A percentile compares a stretch with the other conserved stretches of the same genome.
Evolutionary conservation across 176 grass and related monocot species (phyloP).

Genomic region (Carex kokanica): DNA sequence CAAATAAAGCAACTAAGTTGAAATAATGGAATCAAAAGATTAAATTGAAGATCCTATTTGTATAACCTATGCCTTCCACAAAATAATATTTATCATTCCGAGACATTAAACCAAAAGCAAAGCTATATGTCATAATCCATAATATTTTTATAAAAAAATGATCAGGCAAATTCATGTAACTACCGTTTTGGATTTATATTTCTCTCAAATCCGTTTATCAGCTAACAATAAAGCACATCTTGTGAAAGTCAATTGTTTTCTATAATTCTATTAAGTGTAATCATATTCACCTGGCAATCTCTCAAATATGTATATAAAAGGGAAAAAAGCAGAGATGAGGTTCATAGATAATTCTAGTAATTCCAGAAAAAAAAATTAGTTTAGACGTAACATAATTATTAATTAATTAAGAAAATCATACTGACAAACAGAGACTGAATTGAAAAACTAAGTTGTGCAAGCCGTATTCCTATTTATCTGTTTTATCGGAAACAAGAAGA

Average conservation of each 20-base stretch:
- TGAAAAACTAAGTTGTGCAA: neutral
- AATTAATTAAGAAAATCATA: neutral
- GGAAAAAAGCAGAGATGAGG: neutral
- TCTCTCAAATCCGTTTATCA: neutral
- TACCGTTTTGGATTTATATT: neutral
- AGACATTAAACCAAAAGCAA: neutral
- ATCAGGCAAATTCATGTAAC: neutral
- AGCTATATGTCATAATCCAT: neutral
- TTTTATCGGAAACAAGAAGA: neutral
- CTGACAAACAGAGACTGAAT: neutral
- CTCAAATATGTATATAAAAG: neutral
- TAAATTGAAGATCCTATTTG: neutral
- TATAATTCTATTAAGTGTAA: neutral
- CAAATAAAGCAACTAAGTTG: constrained; percentile 13
- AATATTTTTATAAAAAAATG: neutral
- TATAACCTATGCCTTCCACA: neutral
- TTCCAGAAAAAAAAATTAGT: too few relatives aligned
- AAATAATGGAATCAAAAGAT: neutral
- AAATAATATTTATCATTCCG: too few relatives aligned
- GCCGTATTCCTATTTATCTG: neutral
- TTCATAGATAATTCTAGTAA: neutral
- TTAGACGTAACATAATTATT: neutral
- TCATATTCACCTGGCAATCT: neutral
- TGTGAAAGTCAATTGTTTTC: neutral
- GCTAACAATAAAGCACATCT: neutral